A percentile compares a stretch with the other conserved stretches of the same genome.
These are phyloP conservation scores for Onygena corvina DNA, from an alignment of 2,329 filamentous ascomycete genomes.

Conservation along the genomic window DNA sequence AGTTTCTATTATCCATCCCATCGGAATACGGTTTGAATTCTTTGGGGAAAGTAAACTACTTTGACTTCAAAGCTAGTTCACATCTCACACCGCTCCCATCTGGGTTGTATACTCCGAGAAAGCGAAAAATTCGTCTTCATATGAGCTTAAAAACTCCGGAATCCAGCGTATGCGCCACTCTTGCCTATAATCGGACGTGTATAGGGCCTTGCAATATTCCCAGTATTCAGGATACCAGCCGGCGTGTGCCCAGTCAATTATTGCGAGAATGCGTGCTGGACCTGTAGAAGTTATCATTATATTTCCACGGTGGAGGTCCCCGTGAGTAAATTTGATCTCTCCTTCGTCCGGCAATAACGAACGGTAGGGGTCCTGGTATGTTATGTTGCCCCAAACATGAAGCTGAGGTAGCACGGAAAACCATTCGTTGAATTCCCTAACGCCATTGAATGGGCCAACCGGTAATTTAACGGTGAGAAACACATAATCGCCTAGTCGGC, in stretches of 20 bases:
- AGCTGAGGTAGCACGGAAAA: constrained; percentile 18
- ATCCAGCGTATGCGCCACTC: constrained; percentile 17
- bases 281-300: constrained; percentile 22
- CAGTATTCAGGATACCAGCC: constrained; percentile 28
- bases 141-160: constrained; percentile 14
- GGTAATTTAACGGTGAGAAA: constrained; percentile 15
- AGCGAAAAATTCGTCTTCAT: constrained; percentile 3
- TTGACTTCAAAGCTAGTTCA: background rate
- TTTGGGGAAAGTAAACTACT: too few relatives aligned
- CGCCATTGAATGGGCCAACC: constrained; percentile 17
- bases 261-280: constrained; percentile 17
- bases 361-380: constrained; percentile 17
- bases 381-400: constrained; percentile 12
- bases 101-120: constrained; percentile 12
- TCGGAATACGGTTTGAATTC: too few relatives aligned
- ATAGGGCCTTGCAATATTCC: constrained; percentile 26
- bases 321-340: constrained; percentile 26
- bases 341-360: constrained; percentile 20
- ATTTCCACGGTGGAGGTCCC: constrained; percentile 24
- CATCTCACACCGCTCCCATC: constrained; percentile 13
- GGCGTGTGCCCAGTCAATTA: constrained; percentile 25
- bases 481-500: constrained; percentile 16
- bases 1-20: too few relatives aligned
- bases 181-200: constrained; percentile 16
- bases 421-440: constrained; percentile 22